Conservation (phyloP, 208 protist genomes). For the Trypanosomatidae sp. region DNA sequence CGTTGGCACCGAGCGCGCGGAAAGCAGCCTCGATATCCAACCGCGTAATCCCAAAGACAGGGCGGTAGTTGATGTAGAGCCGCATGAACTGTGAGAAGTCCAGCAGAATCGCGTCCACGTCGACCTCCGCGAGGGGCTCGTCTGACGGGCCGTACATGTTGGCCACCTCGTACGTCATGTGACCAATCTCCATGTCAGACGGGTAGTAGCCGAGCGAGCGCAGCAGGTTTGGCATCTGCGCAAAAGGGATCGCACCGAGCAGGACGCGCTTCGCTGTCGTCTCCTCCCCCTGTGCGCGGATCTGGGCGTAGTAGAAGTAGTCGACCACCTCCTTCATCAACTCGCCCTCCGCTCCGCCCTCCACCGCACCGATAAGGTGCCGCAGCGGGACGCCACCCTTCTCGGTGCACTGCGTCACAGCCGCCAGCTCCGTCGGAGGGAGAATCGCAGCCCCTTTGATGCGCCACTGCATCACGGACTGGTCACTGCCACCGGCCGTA, state of each 20-base stretch:
- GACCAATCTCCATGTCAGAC: slow-evolving; percentile 90
- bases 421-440: slow-evolving; percentile 10
- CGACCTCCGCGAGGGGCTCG: slow-evolving; percentile 55
- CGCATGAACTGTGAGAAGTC: slow-evolving; percentile 92
- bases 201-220: slow-evolving; percentile 96
- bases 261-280: slow-evolving; percentile 91
- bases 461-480: slow-evolving; percentile 90
- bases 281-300: slow-evolving; percentile 93
- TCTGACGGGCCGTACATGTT: slow-evolving; percentile 70
- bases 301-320: slow-evolving; percentile 97
- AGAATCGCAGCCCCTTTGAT: slow-evolving; percentile 65
- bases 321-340: slow-evolving; percentile 95
- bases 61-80: slow-evolving; percentile 95
- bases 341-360: slow-evolving; percentile 87
- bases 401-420: slow-evolving; percentile 18
- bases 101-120: slow-evolving; percentile 81
- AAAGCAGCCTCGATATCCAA: slow-evolving; percentile 93
- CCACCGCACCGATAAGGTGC: slow-evolving; percentile 85
- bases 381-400: slow-evolving; percentile 70
- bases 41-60: slow-evolving; percentile 88
- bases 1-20: slow-evolving; percentile 70
- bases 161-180: slow-evolving; percentile 93
- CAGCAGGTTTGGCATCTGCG: slow-evolving; percentile 93
- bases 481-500: slow-evolving; percentile 91
- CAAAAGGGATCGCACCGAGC: slow-evolving; percentile 83